Base-by-base conservation (phyloP, 2,329 filamentous ascomycete species). In the Elsinoe australis region DNA sequence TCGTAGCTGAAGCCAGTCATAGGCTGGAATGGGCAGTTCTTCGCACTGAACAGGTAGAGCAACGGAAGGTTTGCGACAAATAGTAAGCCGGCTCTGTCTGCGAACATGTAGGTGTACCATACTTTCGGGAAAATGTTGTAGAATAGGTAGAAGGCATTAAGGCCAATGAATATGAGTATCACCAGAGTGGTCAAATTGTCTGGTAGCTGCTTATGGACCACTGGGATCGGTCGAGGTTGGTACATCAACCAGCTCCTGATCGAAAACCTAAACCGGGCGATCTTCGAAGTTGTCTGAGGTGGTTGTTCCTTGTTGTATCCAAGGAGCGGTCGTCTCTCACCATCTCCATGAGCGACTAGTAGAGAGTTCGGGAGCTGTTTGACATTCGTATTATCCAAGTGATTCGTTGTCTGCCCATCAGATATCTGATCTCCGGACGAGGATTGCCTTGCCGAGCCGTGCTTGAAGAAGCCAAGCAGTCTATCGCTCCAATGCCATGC, bases 1-100 rank as follows among this genome's bases (percentile, higher is more conserved):
- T 83, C 80, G 57, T 84, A 84, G 0, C 79, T 82, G 53, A 74
- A 73, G 3, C 80, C 79, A 0, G 79, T 82, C 14, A 84, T 64
- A 1, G 70, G 55, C 50, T 75, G 75, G 26, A 83, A 58, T 0
- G 80, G 80, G 53, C 82, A 79, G 51, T 79, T 83, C 60, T 84
- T 85, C 24, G 81, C 80, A 1, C 76, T 73, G 3, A 84, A 67
- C 3, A 83, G 65, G 59, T 84, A 83, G 2, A 83, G 67, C 31
- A 74, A 61, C 3, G 73, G 72, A 1, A 76, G 61, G 49, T 75
- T 76, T 8, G 68, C 66, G 12, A 67, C 67, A 54, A 75, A 74
- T 2, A 80, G 57, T 33, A 74, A 67, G 4, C 76, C 76, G 29
- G 73, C 70, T 22, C 78, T 68, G 56, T 82, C 78, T 50, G 75